These are phyloP conservation scores for Triticum monococcum DNA, from an alignment of 176 grass and related monocot species.

Conservation along the genomic window DNA sequence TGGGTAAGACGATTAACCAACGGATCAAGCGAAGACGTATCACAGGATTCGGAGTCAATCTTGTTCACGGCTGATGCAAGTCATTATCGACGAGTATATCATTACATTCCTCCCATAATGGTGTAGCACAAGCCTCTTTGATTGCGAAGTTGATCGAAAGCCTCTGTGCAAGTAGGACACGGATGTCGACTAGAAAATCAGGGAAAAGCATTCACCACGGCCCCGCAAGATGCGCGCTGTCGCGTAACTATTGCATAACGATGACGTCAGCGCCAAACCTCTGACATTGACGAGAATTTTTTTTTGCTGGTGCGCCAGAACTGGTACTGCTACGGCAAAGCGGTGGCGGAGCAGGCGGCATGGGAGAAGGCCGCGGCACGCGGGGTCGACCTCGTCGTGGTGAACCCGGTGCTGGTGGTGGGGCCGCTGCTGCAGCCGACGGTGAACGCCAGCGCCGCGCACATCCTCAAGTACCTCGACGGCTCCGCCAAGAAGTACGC, in stretches of 20 bases:
- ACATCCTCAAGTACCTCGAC: conserved; percentile 89
- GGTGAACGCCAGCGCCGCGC: conserved; percentile 81
- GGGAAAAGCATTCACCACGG: not conserved
- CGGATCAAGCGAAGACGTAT: not conserved
- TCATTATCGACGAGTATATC: not conserved
- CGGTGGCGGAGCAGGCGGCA: conserved; percentile 72
- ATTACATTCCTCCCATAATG: not conserved
- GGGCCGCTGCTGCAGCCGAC: conserved; percentile 83
- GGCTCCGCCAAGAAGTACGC: conserved; percentile 72
- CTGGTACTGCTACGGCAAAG: conserved; percentile 97
- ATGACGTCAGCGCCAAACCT: not conserved
- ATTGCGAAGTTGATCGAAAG: not conserved
- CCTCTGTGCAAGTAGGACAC: not conserved
- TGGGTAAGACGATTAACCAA: not conserved
- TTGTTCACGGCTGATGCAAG: not conserved
- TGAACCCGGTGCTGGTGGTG: conserved; percentile 79
- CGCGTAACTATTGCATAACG: conserved; percentile 20
- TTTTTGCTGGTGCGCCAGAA: conserved; percentile 42
- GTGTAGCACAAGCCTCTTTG: not conserved
- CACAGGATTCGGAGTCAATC: not conserved
- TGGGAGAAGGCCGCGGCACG: conserved; percentile 47
- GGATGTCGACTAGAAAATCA: not conserved
- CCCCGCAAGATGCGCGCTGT: not conserved
- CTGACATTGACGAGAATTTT: too few species aligned
- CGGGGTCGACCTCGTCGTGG: conserved; percentile 67